Conservation (phyloP, 108 stramenopile species). For the Nannochloropsis oceanica region DNA sequence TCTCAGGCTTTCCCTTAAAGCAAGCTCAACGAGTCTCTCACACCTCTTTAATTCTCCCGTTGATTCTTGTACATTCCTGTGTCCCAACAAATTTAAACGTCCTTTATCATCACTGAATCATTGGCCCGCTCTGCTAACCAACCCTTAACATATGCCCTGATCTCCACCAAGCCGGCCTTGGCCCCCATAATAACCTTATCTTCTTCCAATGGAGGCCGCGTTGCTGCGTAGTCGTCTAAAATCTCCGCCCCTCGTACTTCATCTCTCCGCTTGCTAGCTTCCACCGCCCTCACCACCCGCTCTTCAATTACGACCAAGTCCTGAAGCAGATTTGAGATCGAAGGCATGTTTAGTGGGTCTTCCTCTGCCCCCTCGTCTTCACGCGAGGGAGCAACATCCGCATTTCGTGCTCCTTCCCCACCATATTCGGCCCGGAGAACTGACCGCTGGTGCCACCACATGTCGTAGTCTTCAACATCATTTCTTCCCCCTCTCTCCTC, state of each 20-base stretch:
- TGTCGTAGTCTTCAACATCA: not conserved
- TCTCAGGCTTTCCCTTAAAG: no score
- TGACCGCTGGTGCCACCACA: not conserved
- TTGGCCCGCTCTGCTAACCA: no score
- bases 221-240: not conserved
- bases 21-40: no score
- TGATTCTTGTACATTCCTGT: no score
- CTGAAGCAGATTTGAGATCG: not conserved
- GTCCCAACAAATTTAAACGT: no score
- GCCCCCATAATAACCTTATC: not conserved
- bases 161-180: not conserved
- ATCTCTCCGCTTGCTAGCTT: slow-evolving; percentile 10
- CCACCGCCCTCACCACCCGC: slow-evolving; percentile 6
- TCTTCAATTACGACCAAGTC: not conserved
- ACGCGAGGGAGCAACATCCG: not conserved
- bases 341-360: not conserved
- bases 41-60: no score
- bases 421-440: not conserved
- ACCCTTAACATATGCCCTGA: not conserved
- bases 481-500: not conserved
- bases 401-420: not conserved
- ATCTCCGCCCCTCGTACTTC: slow-evolving; percentile 12
- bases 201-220: not conserved
- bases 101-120: no score
- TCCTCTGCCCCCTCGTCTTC: not conserved